Conservation (phyloP, 805 yeast genomes). For the Diddensiella caesifluorescens region DNA sequence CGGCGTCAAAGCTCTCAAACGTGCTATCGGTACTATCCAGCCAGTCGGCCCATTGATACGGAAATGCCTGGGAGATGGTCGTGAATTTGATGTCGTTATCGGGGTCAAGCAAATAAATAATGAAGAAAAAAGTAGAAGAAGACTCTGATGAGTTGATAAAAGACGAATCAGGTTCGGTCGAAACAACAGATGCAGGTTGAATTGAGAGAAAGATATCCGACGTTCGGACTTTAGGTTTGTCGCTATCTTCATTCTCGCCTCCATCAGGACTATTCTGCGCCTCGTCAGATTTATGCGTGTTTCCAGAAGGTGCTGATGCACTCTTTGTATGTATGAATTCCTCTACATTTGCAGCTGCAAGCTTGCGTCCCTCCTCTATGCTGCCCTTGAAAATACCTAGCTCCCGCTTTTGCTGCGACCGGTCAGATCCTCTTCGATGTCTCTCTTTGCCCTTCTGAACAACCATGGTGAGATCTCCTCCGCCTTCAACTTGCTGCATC, state of each 20-base stretch:
- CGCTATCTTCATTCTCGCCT: constrained; percentile 14
- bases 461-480: constrained; percentile 50
- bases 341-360: constrained; percentile 82
- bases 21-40: constrained; percentile 43
- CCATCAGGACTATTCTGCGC: constrained; percentile 19
- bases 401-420: constrained; percentile 37
- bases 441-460: constrained; percentile 43
- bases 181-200: constrained; percentile 49
- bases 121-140: constrained; percentile 57
- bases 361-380: constrained; percentile 76
- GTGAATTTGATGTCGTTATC: constrained; percentile 69
- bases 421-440: constrained; percentile 33
- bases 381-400: constrained; percentile 74
- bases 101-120: constrained; percentile 69
- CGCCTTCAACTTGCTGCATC: constrained; percentile 68
- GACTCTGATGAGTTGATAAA: constrained; percentile 35
- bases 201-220: constrained; percentile 70
- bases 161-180: constrained; percentile 14
- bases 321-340: constrained; percentile 41
- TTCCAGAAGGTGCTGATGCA: neutral
- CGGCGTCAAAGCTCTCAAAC: constrained; percentile 45
- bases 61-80: constrained; percentile 85
- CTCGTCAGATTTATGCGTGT: constrained; percentile 12
- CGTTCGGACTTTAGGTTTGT: constrained; percentile 26
- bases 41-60: constrained; percentile 91